phyloP scores from a whole-genome alignment of 495 filamentous ascomycete species.

The Penicillium canescens region DNA sequence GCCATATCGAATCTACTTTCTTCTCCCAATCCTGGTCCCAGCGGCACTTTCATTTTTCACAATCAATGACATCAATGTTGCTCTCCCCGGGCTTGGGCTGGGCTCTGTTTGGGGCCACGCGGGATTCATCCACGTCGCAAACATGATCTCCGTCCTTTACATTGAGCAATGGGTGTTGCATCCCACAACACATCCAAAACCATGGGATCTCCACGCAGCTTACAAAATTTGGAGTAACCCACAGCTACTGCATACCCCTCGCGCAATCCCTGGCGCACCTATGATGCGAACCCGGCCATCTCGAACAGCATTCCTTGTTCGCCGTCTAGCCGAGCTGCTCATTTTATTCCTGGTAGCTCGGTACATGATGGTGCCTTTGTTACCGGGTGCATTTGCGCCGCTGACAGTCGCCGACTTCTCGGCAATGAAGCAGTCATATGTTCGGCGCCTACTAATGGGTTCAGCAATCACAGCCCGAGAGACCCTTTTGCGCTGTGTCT shows the following conservation, averaged over 20 bases:
- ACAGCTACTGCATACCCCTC: neutral
- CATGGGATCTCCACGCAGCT: neutral
- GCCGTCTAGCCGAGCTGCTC: neutral
- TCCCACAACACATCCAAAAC: neutral
- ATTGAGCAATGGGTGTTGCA: neutral
- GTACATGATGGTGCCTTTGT: neutral
- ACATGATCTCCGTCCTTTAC: neutral
- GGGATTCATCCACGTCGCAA: neutral
- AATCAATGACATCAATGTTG: neutral
- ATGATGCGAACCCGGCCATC: neutral
- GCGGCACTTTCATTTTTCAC: neutral
- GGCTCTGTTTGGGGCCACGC: neutral
- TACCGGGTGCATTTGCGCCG: neutral
- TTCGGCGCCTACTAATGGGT: constrained; percentile 6
- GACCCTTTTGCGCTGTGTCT: constrained; percentile 9
- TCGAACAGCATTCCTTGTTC: neutral
- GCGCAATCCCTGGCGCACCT: neutral
- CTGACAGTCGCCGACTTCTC: constrained; percentile 14
- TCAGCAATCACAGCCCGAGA: constrained; percentile 12
- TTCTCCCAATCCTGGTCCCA: neutral
- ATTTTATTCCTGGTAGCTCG: neutral
- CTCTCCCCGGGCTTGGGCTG: neutral
- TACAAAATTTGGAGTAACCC: neutral
- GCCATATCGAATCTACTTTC: neutral
- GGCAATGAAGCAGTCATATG: constrained; percentile 1